These are phyloP conservation scores for Pluteus cervinus DNA, from an alignment of 768 basidiomycete genomes.

Conservation along the genomic window DNA sequence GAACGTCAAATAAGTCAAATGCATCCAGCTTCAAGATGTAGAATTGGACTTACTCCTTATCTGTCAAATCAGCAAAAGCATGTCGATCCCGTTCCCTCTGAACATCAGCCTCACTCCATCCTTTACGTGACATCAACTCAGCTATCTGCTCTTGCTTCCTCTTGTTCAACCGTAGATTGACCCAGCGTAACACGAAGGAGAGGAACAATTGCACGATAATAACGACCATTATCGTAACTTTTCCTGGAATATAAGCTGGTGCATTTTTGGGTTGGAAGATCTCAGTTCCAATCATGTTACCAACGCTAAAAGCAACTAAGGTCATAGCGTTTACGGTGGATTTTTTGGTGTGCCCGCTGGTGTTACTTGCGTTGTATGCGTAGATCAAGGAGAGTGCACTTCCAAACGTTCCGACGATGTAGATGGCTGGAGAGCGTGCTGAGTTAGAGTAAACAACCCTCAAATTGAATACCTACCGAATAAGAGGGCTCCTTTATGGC, in stretches of 20 bases:
- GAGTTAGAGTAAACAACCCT: not conserved
- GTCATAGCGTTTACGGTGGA: slow-evolving; percentile 60
- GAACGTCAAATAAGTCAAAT: slow-evolving; percentile 5
- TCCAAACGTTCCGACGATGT: slow-evolving; percentile 49
- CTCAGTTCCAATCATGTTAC: slow-evolving; percentile 59
- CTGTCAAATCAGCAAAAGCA: slow-evolving; percentile 61
- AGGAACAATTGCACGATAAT: slow-evolving; percentile 45
- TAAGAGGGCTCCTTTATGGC: slow-evolving; percentile 44
- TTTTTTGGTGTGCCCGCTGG: slow-evolving; percentile 63
- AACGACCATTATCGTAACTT: slow-evolving; percentile 57
- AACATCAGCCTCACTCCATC: slow-evolving; percentile 57
- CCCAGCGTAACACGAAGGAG: slow-evolving; percentile 42
- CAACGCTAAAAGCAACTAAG: slow-evolving; percentile 44
- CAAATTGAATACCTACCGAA: slow-evolving; percentile 37
- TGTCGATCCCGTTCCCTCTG: slow-evolving; percentile 52
- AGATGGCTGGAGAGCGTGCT: slow-evolving; percentile 28
- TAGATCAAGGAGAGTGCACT: slow-evolving; percentile 55
- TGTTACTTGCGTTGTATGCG: slow-evolving; percentile 62
- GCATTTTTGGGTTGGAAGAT: slow-evolving; percentile 60
- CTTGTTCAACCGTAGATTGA: slow-evolving; percentile 48
- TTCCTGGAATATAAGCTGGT: slow-evolving; percentile 59
- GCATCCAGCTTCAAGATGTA: not conserved
- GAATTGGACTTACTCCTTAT: slow-evolving; percentile 44
- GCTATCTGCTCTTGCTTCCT: slow-evolving; percentile 36
- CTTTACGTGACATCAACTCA: slow-evolving; percentile 34